Evolutionary conservation across 441 rosid species (phyloP).

Genomic region (Omphalea diandra): DNA sequence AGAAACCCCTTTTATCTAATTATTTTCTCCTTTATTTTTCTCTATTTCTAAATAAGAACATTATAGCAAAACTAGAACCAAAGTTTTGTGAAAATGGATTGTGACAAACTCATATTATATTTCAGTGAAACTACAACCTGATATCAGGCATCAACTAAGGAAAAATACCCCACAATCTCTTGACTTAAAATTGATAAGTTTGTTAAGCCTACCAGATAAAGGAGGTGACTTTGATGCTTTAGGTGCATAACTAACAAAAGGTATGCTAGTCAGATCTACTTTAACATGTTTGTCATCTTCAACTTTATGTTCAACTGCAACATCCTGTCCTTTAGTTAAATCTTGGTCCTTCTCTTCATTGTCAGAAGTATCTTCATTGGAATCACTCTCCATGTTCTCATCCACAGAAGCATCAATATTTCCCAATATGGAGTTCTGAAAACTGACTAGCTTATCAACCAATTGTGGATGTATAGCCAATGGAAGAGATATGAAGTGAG

Average conservation of each 20-base stretch:
- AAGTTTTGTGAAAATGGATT: conserved; percentile 1
- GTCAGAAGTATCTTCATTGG: conserved; percentile 38
- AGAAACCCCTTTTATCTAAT: not conserved
- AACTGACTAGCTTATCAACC: conserved; percentile 68
- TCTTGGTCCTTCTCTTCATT: conserved; percentile 27
- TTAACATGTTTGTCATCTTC: conserved; percentile 46
- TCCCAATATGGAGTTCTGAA: conserved; percentile 70
- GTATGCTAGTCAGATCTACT: conserved; percentile 50
- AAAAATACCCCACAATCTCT: conserved; percentile 13
- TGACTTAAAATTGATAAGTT: conserved; percentile 4
- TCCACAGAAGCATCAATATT: conserved; percentile 24
- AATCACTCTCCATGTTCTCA: conserved; percentile 36
- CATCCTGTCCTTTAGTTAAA: conserved; percentile 26
- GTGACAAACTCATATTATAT: not conserved
- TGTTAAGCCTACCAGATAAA: conserved; percentile 42
- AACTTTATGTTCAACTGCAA: conserved; percentile 49
- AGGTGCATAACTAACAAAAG: conserved; percentile 60
- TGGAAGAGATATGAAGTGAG: conserved; percentile 92
- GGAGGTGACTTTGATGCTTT: conserved; percentile 50
- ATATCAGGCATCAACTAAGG: conserved; percentile 13
- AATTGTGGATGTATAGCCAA: conserved; percentile 75
- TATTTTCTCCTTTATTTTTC: not conserved
- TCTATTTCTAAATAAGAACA: not conserved
- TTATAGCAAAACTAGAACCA: not conserved
- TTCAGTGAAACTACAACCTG: not conserved